Base-by-base conservation (phyloP, 352 stramenopile species). In the Pythium periplocum region DNA sequence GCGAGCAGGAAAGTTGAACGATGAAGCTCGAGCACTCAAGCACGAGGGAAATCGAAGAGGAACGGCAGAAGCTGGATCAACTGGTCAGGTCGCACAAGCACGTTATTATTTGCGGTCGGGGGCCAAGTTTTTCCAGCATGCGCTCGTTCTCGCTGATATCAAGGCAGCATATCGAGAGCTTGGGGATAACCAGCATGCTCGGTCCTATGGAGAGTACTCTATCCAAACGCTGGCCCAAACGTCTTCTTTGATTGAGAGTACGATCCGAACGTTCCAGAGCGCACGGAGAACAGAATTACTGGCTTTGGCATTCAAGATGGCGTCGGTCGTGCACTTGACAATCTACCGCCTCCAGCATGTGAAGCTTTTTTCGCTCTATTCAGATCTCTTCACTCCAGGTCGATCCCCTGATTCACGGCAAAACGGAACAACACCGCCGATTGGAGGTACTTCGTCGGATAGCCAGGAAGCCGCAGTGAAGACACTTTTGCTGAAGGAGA, bases 51-150 rank as follows among this genome's bases (percentile, higher is more conserved):
- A 95, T 46, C 72, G 67, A 3, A 69, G 66, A 10, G 83, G 83
- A 8, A 38, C 61, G 17, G 66, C 64, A 0, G 74, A 91, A 36
- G 44, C 68, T 4, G 73, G 74, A 0, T 48, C 54, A 9, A 53
- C 55, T 44, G 78, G 69, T 0, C 72, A 90, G 52, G 56, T 83
- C 32, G 83, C 78, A 10, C 74, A 88, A 55, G 84, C 63, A 7
- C 81, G 80, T 49, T 90, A 71, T 53, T 95, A 90, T 48, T 69
- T 95, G 43, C 75, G 71, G 9, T 87, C 82, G 4, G 82, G 79
- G 34, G 75, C 69, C 47, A 93, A 93, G 62, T 95, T 93, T 60
- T 88, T 95, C 38, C 74, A 90, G 59, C 73, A 93, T 43, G 84
- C 81, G 32, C 66, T 95, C 12, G 83, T 89, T 45, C 61, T 90